Conservation (phyloP, 805 yeast species). For the Ogataea chonburiensis region DNA sequence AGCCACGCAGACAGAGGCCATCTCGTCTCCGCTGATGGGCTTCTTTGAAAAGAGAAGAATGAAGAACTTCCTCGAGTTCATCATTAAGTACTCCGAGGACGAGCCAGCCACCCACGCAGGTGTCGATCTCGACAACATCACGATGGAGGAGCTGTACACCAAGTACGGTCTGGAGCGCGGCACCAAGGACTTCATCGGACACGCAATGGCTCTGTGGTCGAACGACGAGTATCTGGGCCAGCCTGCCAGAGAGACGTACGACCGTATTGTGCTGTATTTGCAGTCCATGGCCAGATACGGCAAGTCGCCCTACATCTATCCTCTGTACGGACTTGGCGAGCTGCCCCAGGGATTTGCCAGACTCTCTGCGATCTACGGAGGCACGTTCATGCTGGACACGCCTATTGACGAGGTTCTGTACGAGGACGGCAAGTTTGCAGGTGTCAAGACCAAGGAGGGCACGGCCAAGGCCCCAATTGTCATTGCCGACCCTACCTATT, state of each 20-base stretch:
- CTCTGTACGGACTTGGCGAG: slow-evolving; percentile 95
- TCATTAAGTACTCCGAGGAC: slow-evolving; percentile 77
- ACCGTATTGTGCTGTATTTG: slow-evolving; percentile 80
- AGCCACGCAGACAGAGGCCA: slow-evolving; percentile 85
- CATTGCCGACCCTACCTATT: slow-evolving; percentile 97
- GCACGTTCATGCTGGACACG: slow-evolving; percentile 96
- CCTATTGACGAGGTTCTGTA: slow-evolving; percentile 88
- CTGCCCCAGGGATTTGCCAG: slow-evolving; percentile 99
- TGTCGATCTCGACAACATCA: slow-evolving; percentile 76
- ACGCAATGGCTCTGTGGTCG: slow-evolving; percentile 96
- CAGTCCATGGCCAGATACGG: slow-evolving; percentile 94
- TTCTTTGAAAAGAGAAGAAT: slow-evolving; percentile 93
- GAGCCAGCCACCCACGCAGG: slow-evolving; percentile 81
- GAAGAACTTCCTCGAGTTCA: slow-evolving; percentile 87
- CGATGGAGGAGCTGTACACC: slow-evolving; percentile 88
- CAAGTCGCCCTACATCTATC: slow-evolving; percentile 93
- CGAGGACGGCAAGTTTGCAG: slow-evolving; percentile 69
- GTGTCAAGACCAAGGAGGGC: slow-evolving; percentile 91
- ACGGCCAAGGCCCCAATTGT: slow-evolving; percentile 88
- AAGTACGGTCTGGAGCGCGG: slow-evolving; percentile 90
- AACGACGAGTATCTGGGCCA: slow-evolving; percentile 84
- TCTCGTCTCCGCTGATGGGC: slow-evolving; percentile 90
- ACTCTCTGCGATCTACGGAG: slow-evolving; percentile 95
- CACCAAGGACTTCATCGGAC: slow-evolving; percentile 95
- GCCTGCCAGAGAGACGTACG: slow-evolving; percentile 90